These are phyloP conservation scores for Phytophthora pinifolia DNA, from an alignment of 352 stramenopile species.

Conservation along the genomic window DNA sequence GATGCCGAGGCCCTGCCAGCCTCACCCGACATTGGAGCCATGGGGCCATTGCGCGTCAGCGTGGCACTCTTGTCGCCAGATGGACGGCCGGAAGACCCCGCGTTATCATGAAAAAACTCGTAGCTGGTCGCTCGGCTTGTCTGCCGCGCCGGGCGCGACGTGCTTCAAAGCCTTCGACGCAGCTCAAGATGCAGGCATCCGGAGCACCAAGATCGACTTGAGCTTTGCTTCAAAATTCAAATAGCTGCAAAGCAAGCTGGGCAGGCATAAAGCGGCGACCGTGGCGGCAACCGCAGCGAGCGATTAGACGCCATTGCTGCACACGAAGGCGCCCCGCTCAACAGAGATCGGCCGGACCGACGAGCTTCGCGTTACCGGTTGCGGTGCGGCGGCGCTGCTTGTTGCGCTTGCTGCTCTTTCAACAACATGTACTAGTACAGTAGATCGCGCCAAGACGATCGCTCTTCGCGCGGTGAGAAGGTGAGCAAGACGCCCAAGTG, in stretches of 20 bases:
- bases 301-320: no score
- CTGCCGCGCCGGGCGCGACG: no score
- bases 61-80: constrained; percentile 4
- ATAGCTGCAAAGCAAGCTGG: background rate
- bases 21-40: constrained; percentile 5
- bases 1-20: no score
- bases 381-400: no score
- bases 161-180: constrained; percentile 23
- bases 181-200: constrained; percentile 3
- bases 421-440: no score
- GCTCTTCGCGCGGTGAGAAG: background rate
- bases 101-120: no score
- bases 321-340: no score
- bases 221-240: constrained; percentile 18
- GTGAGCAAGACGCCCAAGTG: no score
- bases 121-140: no score
- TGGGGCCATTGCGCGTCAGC: constrained; percentile 10
- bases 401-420: no score
- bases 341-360: no score
- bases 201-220: constrained; percentile 13
- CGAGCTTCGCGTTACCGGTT: background rate
- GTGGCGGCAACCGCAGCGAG: no score
- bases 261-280: background rate
- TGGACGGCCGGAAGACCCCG: constrained; percentile 9
- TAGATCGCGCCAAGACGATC: background rate